Evolutionary conservation across 345 rosid genomes (phyloP), one percentile per base, ranked within the genome.

Genomic region (Triadica sebifera): DNA sequence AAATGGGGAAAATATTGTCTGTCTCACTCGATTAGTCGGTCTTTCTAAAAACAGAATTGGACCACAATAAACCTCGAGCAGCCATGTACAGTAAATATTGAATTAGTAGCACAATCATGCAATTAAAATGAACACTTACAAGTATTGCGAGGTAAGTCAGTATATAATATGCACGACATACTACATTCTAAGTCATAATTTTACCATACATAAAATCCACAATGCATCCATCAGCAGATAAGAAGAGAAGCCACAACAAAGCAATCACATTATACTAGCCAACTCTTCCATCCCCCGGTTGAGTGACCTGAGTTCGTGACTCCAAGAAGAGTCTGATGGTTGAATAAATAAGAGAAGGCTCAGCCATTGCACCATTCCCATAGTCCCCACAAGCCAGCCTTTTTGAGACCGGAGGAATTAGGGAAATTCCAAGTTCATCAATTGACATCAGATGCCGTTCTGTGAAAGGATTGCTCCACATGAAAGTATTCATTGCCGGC

Each of bases 381-480:
- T 86, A 89, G 69, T 94, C 98, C 50, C 98, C 98, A 53, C 98
- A 89, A 43, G 98, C 98, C 70, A 92, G 83, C 84, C 89, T 87
- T 83, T 92, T 91, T 39, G 89, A 71, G 60, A 91, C 89, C 0
- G 98, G 96, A 16, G 96, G 98, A 78, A 95, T 91, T 19, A 93
- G 88, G 59, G 91, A 82, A 72, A 93, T 87, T 68, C 98, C 98
- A 39, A 95, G 94, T 46, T 95, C 99, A 70, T 91, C 98, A 38
- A 90, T 83, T 25, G 85, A 74, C 90, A 90, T 81, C 4, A 93
- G 88, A 85, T 95, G 99, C 19, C 89, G 74, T 72, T 93, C 98
- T 0, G 98, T 91, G 80, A 95, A 93, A 75, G 97, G 95, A 78
- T 91, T 95, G 53, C 71, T 90, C 98, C 99, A 95, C 94, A 88